Conservation (phyloP, 169 alveolate species). For the Plasmodium vinckei region DNA sequence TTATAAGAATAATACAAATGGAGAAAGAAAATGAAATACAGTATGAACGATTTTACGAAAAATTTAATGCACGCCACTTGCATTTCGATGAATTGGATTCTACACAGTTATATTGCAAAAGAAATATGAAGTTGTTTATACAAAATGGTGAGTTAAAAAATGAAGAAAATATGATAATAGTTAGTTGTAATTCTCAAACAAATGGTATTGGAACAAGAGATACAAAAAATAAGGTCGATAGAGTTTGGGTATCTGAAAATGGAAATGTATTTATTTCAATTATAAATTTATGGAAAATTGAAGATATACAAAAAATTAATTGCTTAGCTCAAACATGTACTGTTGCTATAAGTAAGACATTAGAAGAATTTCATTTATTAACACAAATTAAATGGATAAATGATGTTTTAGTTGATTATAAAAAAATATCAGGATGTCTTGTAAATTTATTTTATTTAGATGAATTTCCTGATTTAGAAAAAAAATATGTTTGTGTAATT, state of each 20-base stretch:
- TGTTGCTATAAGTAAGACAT: constrained; percentile 77
- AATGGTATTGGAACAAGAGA: constrained; percentile 83
- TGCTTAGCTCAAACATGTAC: constrained; percentile 77
- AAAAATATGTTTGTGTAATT: constrained; percentile 26
- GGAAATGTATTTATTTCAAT: constrained; percentile 77
- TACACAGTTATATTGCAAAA: constrained; percentile 78
- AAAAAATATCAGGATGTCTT: constrained; percentile 79
- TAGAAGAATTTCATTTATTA: constrained; percentile 70
- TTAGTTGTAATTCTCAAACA: constrained; percentile 77
- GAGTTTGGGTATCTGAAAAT: constrained; percentile 77
- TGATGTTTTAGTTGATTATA: constrained; percentile 76
- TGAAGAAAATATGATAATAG: constrained; percentile 44
- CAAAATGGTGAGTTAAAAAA: constrained; percentile 26
- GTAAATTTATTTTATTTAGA: constrained; percentile 16
- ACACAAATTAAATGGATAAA: constrained; percentile 81
- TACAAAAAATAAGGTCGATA: constrained; percentile 48
- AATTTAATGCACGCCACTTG: background rate
- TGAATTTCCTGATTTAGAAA: background rate
- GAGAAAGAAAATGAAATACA: background rate
- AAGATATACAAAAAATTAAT: constrained; percentile 44
- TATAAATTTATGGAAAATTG: constrained; percentile 76
- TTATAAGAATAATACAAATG: background rate
- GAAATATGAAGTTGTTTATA: constrained; percentile 63
- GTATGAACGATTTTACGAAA: background rate
- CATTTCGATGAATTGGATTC: constrained; percentile 78